phyloP scores from a whole-genome alignment of 345 rosid genomes.

The Syzygium grande region DNA sequence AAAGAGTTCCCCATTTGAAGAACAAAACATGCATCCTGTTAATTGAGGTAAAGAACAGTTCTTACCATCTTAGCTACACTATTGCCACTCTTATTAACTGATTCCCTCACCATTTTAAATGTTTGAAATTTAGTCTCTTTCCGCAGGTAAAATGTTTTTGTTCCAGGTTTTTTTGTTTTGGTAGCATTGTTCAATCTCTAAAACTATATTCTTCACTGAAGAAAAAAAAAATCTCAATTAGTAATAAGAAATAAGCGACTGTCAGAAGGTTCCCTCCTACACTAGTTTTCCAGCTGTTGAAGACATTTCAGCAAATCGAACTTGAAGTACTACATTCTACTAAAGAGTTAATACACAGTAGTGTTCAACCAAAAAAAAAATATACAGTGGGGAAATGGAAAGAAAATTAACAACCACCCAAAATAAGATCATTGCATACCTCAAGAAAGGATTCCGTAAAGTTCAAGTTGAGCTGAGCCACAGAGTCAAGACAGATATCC shows the following conservation, averaged over 20 bases:
- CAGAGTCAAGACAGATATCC: slow-evolving; percentile 51
- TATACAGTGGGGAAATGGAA: neutral
- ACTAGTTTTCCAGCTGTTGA: neutral
- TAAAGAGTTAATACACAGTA: neutral
- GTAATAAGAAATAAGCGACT: neutral
- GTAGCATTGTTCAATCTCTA: neutral
- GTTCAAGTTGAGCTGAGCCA: slow-evolving; percentile 68
- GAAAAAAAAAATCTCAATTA: neutral
- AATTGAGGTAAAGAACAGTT: neutral
- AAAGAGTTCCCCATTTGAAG: neutral
- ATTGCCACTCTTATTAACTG: neutral
- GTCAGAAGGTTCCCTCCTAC: neutral
- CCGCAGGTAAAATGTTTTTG: neutral
- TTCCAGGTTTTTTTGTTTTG: neutral
- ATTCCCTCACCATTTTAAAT: neutral
- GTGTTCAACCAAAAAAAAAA: no score
- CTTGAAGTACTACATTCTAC: neutral
- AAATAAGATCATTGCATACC: slow-evolving; percentile 29
- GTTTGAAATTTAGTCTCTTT: neutral
- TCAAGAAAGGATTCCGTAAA: slow-evolving; percentile 71
- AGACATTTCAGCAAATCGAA: neutral
- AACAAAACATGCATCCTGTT: neutral
- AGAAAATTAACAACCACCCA: neutral
- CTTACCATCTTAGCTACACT: neutral
- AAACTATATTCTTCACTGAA: neutral